phyloP scores from a whole-genome alignment of 768 basidiomycete genomes.

The Pisolithus marmoratus region DNA sequence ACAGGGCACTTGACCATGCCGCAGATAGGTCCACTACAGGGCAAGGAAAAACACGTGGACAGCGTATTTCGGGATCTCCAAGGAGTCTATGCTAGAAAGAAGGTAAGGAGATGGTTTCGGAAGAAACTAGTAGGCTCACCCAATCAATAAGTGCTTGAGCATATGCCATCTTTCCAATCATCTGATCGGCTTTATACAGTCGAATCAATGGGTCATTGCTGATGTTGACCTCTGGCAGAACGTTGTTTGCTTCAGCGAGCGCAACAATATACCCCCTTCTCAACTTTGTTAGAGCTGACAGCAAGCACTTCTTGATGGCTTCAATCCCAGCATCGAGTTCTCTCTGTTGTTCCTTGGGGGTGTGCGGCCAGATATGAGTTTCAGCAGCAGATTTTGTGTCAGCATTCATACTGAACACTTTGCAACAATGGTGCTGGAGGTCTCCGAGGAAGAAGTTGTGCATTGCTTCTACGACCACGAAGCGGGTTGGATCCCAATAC shows the following conservation, averaged over 20 bases:
- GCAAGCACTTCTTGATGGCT: neutral
- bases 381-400: neutral
- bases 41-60: neutral
- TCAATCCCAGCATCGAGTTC: neutral
- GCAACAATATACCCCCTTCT: neutral
- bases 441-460: constrained; percentile 28
- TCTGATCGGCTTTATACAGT: too few species aligned
- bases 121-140: too few species aligned
- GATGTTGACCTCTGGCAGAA: neutral
- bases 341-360: neutral
- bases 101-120: too few species aligned
- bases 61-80: neutral
- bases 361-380: neutral
- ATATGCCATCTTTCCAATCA: too few species aligned
- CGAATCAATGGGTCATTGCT: too few species aligned
- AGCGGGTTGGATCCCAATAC: constrained; percentile 29
- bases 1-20: neutral
- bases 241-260: neutral
- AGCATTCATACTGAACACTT: constrained; percentile 14
- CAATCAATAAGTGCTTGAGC: too few species aligned
- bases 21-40: neutral
- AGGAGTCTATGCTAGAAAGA: neutral
- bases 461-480: constrained; percentile 32
- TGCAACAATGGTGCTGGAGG: constrained; percentile 3
- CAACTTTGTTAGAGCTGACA: neutral